Evolutionary conservation across 257 asterid genomes (phyloP), one percentile per base, ranked within the genome.

Genomic region (Solanum phureja): DNA sequence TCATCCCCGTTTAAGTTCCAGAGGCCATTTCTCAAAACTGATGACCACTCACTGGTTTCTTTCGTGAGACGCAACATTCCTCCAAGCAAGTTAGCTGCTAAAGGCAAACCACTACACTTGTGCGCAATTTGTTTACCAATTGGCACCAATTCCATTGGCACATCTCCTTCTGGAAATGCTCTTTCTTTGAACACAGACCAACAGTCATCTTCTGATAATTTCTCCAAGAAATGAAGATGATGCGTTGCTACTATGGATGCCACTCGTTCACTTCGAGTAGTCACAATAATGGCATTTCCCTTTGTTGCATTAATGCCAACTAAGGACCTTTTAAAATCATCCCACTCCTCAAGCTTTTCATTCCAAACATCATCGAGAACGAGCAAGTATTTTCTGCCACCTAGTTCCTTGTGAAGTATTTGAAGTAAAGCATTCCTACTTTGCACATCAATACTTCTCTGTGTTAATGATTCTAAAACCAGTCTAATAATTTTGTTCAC

Each of bases 81-180:
- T 11, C 92, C 93, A 2, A 91, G 40, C 35, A 88, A 87, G 10
- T 88, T 90, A 56, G 90, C 88, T 7, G 93, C 88, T n/a, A 92
- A 73, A 3, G 94, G 91, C 42, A 91, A 33, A 5, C 92, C 94
- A n/a, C 64, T 73, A 38, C 93, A 92, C 84, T 73, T 91, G 23
- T 85, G 37, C 16, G 84, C 82, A n/a, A 91, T 87, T 16, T 16
- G 11, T 56, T 27, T 76, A n/a, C 91, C 89, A 2, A 89, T 31
- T 3, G 38, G 73, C 56, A 86, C 84, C 81, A 86, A 84, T 37
- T 40, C 85, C 46, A 77, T 33, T n/a, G 49, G 87, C 19, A 79
- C 69, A 3, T 46, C 88, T 8, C 86, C 88, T 18, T 79, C 44
- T 33, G 69, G 33, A 56, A 89, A 85, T 35, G 92, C 88, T 35